Percentiles rank a stretch among this genome's conserved stretches.
Conservation (phyloP, 352 stramenopile genomes). For the Phytophthora chlamydospora region DNA sequence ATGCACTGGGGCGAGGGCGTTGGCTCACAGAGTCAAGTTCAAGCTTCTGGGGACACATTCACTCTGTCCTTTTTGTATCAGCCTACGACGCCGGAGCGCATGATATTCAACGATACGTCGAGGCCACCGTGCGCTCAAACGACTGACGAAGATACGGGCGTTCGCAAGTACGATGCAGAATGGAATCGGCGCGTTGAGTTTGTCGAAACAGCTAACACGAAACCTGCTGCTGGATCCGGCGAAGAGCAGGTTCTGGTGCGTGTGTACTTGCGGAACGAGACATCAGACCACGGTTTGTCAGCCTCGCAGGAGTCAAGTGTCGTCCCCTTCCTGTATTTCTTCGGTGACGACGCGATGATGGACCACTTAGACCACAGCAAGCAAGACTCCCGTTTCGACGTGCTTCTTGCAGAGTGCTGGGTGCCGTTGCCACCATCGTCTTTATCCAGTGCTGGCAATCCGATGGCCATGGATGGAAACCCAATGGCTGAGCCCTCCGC, state of each 20-base stretch:
- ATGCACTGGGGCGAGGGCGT: constrained; percentile 41
- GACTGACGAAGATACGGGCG: constrained; percentile 31
- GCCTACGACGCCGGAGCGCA: constrained; percentile 37
- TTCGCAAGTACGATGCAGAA: constrained; percentile 66
- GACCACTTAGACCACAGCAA: constrained; percentile 88
- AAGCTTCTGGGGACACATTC: constrained; percentile 38
- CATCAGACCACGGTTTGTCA: constrained; percentile 78
- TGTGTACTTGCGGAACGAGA: constrained; percentile 77
- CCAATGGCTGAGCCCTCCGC: constrained; percentile 33
- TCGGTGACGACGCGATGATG: constrained; percentile 87
- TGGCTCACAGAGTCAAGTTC: constrained; percentile 16
- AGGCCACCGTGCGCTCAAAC: constrained; percentile 35
- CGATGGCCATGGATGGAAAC: constrained; percentile 36
- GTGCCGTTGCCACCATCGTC: constrained; percentile 63
- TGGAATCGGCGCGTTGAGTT: constrained; percentile 89
- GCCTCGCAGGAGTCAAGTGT: constrained; percentile 84
- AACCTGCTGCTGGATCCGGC: constrained; percentile 10
- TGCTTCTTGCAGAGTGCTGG: constrained; percentile 81
- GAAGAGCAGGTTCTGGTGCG: constrained; percentile 67
- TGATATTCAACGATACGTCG: constrained; percentile 32
- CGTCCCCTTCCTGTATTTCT: constrained; percentile 89
- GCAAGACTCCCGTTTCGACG: constrained; percentile 81
- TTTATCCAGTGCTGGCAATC: constrained; percentile 27
- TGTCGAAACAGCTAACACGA: constrained; percentile 52
- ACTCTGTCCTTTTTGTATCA: constrained; percentile 80